Conservation (phyloP, 257 asterid genomes). For the Plantago ovata region DNA sequence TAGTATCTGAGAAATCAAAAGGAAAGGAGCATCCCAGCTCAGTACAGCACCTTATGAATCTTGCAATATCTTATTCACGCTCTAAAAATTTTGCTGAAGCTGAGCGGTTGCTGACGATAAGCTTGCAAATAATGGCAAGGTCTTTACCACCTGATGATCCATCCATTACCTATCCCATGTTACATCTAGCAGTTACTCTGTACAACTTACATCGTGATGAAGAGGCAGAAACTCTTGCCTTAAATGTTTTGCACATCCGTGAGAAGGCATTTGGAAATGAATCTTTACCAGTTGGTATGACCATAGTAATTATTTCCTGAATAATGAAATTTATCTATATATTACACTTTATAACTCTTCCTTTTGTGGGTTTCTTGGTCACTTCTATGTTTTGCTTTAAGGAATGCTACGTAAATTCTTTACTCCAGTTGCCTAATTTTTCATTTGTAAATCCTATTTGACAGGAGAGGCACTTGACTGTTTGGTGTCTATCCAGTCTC, state of each 20-base stretch:
- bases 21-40: slow-evolving; percentile 77
- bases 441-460: slow-evolving; percentile 11
- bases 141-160: slow-evolving; percentile 70
- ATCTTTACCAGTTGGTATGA: slow-evolving; percentile 85
- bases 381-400: neutral
- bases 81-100: slow-evolving; percentile 79
- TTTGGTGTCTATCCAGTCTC: slow-evolving; percentile 68
- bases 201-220: slow-evolving; percentile 65
- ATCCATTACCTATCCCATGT: slow-evolving; percentile 76
- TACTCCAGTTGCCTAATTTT: slow-evolving; percentile 2
- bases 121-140: slow-evolving; percentile 70
- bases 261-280: slow-evolving; percentile 81
- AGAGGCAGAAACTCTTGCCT: slow-evolving; percentile 80
- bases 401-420: neutral
- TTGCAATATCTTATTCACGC: slow-evolving; percentile 82
- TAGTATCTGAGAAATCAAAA: slow-evolving; percentile 49
- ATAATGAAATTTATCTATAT: slow-evolving; percentile 3
- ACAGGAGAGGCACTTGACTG: slow-evolving; percentile 98
- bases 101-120: slow-evolving; percentile 67
- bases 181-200: slow-evolving; percentile 71
- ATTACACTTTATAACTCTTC: neutral
- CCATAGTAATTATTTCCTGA: slow-evolving; percentile 7
- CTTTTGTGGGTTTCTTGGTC: slow-evolving; percentile 2
- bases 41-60: slow-evolving; percentile 78
- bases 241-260: slow-evolving; percentile 59